These are phyloP conservation scores for Zelopaecilomyces penicillatus DNA, from an alignment of 2,329 filamentous ascomycete species.

Conservation along the genomic window DNA sequence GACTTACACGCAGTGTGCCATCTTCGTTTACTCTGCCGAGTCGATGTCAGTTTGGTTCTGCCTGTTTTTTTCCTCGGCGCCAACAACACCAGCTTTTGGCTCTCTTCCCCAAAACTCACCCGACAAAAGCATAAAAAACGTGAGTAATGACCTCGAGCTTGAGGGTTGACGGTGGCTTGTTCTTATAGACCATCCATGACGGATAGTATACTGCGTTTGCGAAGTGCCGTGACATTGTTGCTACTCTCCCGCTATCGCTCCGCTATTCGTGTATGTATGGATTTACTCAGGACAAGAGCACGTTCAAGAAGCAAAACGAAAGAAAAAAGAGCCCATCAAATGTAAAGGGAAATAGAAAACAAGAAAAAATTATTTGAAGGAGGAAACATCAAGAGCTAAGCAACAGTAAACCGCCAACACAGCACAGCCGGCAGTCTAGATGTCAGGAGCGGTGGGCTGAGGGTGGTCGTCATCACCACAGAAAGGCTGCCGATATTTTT, in stretches of 20 bases:
- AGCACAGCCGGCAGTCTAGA: too few relatives aligned
- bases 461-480: too few relatives aligned
- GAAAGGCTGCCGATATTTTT: too few relatives aligned
- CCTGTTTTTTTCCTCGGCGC: background rate
- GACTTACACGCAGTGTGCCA: slow-evolving; percentile 32
- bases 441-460: too few relatives aligned
- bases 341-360: background rate
- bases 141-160: slow-evolving; percentile 51
- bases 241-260: background rate
- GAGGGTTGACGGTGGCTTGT: slow-evolving; percentile 50
- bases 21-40: slow-evolving; percentile 25
- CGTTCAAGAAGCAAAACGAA: background rate
- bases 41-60: slow-evolving; percentile 6
- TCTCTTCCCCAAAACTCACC: slow-evolving; percentile 16
- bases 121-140: slow-evolving; percentile 57
- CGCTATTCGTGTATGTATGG: background rate
- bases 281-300: background rate
- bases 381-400: too few relatives aligned
- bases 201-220: slow-evolving; percentile 50
- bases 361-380: too few relatives aligned
- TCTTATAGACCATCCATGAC: slow-evolving; percentile 55
- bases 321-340: background rate
- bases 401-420: too few relatives aligned
- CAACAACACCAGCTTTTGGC: background rate
- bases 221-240: background rate